phyloP scores from a whole-genome alignment of 2,329 filamentous ascomycete species.

The Colletotrichum gigasporum region DNA sequence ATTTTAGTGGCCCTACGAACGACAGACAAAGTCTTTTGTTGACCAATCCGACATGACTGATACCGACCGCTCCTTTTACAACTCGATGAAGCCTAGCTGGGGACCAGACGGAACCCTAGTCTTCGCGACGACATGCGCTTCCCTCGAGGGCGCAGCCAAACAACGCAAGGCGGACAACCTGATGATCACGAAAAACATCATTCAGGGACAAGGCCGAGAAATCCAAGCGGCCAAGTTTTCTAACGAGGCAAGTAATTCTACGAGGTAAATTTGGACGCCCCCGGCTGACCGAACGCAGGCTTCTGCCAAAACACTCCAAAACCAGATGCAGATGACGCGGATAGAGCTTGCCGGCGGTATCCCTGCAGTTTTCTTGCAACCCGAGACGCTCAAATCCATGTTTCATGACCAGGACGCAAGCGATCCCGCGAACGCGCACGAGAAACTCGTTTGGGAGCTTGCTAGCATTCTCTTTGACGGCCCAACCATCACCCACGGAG shows the following conservation, averaged over 20 bases:
- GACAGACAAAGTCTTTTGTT: slow-evolving; percentile 75
- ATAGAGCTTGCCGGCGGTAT: slow-evolving; percentile 65
- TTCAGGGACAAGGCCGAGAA: slow-evolving; percentile 72
- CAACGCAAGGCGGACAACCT: slow-evolving; percentile 58
- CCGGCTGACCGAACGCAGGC: slow-evolving; percentile 51
- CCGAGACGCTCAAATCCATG: slow-evolving; percentile 45
- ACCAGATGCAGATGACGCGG: slow-evolving; percentile 65
- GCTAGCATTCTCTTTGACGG: slow-evolving; percentile 88
- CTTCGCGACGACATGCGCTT: slow-evolving; percentile 52
- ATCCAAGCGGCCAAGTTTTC: slow-evolving; percentile 72
- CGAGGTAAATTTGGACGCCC: no score
- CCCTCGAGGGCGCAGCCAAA: not conserved
- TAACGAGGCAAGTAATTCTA: slow-evolving; percentile 55
- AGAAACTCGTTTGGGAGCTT: slow-evolving; percentile 85
- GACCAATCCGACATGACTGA: slow-evolving; percentile 69
- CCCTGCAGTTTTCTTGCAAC: slow-evolving; percentile 64
- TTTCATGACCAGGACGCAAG: slow-evolving; percentile 53
- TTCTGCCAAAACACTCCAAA: slow-evolving; percentile 61
- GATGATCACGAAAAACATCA: slow-evolving; percentile 61
- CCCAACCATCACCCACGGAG: slow-evolving; percentile 54
- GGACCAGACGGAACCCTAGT: slow-evolving; percentile 78
- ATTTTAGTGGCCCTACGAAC: slow-evolving; percentile 85
- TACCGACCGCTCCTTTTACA: slow-evolving; percentile 74
- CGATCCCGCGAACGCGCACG: slow-evolving; percentile 63
- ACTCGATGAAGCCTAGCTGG: slow-evolving; percentile 82